Base-by-base conservation (phyloP, 2,329 filamentous ascomycete species). In the Claviceps monticola region DNA sequence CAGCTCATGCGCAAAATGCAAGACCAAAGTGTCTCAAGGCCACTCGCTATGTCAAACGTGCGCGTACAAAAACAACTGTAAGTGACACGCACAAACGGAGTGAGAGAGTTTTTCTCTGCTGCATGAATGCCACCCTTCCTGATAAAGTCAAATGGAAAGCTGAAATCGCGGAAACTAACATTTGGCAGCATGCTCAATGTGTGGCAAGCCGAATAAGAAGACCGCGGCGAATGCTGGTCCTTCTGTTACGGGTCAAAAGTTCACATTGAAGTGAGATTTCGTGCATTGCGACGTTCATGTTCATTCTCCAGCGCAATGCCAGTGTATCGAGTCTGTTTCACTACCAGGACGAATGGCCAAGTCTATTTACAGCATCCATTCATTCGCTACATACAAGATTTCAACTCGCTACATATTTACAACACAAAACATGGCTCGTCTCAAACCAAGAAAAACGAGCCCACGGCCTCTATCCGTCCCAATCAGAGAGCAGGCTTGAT, bases 11-110 rank as follows among this genome's bases (percentile, higher is more conserved):
- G 71, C 73, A 8, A 72, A 71, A 41, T 84, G 80, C 71, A 83
- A 80, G 63, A 76, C 75, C 29, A 83, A 82, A 62, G 73, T 79
- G n/a, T 73, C 79, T 11, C 73, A 79, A 58, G 80, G 80, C 13
- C 72, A 74, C 60, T 76, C 75, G 47, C 78, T 70, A 56, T 84
- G 80, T 59, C 75, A 83, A 56, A 73, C 74, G 44, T 84, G 80
- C 62, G 79, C 80, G 13, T 84, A 82, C 64, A 74, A 77, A 59
- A 71, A 73, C 54, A 77, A 83, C 61, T 69, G 79, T 81, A 64
- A 56, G 73, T 64, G 4, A n/a, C 1, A 19, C 14, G 21, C 9
- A 16, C 13, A 19, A 34, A 4, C 29, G 29, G 29, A 11, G 29
- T 34, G 29, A 34, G 29, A 34, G 9, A 34, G 29, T 4, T 11